These are phyloP conservation scores for Sporothrix pallida DNA, from an alignment of 2,329 filamentous ascomycete species.

Conservation along the genomic window DNA sequence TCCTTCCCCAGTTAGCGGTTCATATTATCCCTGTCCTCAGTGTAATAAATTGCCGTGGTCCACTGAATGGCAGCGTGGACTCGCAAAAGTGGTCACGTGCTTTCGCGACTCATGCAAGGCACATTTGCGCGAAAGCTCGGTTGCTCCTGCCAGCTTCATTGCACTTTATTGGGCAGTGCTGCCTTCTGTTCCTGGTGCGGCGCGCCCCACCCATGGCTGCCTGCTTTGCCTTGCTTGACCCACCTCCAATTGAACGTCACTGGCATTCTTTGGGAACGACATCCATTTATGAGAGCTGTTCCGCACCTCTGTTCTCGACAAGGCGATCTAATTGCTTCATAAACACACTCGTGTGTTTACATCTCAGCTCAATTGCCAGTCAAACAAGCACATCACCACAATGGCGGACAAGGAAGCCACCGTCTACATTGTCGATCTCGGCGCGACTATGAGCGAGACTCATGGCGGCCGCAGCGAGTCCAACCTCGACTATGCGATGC, in stretches of 20 bases:
- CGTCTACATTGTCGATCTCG: slow-evolving; percentile 89
- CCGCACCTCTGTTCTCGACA: not conserved
- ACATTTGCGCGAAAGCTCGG: not conserved
- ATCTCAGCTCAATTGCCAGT: not conserved
- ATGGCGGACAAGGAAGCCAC: slow-evolving; percentile 96
- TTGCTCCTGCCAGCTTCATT: not conserved
- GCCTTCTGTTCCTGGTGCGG: slow-evolving; percentile 19
- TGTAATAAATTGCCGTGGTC: not conserved
- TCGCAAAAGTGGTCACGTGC: slow-evolving; percentile 31
- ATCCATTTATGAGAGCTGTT: slow-evolving; percentile 7
- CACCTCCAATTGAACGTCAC: slow-evolving; percentile 26
- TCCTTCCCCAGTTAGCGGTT: not conserved
- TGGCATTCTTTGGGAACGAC: not conserved
- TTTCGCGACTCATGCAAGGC: slow-evolving; percentile 35
- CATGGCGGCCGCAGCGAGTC: slow-evolving; percentile 74
- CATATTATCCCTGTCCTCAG: not conserved
- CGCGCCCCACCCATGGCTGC: slow-evolving; percentile 28
- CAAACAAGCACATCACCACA: not conserved
- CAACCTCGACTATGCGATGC: slow-evolving; percentile 87
- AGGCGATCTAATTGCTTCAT: not conserved
- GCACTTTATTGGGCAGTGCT: slow-evolving; percentile 5
- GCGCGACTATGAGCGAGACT: slow-evolving; percentile 78
- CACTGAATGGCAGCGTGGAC: not conserved
- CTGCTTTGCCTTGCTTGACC: slow-evolving; percentile 26
- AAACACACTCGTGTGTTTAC: not conserved